Conservation (phyloP, 306 rosid genomes). For the Alnus glutinosa region DNA sequence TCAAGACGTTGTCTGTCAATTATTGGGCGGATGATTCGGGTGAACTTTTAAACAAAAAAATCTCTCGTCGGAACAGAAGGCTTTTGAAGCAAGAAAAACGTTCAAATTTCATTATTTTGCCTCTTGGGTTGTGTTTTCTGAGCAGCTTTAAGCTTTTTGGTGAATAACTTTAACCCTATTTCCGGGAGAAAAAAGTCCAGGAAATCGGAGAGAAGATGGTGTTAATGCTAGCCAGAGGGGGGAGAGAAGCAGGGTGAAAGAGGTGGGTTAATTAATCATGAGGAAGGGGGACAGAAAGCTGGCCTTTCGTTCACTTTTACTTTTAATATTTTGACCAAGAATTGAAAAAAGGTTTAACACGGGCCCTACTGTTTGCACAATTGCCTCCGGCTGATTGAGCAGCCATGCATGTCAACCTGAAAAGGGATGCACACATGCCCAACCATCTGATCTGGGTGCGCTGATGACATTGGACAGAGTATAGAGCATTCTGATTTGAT, state of each 20-base stretch:
- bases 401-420: neutral
- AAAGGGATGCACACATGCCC: neutral
- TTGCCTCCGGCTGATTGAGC: neutral
- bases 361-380: conserved; percentile 5
- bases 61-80: no score
- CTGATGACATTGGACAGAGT: neutral
- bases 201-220: neutral
- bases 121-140: neutral
- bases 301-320: neutral
- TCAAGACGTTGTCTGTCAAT: neutral
- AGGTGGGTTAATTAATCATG: neutral
- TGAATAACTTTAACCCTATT: neutral
- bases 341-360: neutral
- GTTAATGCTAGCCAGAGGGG: neutral
- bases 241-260: neutral
- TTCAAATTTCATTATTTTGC: neutral
- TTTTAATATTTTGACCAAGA: conserved; percentile 26
- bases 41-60: no score
- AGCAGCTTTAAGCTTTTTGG: neutral
- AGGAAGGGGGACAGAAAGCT: conserved; percentile 2
- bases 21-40: neutral
- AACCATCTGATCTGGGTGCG: no score
- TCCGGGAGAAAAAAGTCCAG: conserved; percentile 3
- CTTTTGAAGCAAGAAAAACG: neutral
- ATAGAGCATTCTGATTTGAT: neutral